Evolutionary conservation across 2,329 filamentous ascomycete genomes (phyloP).

Genomic region (Ceratocystis huliohia): DNA sequence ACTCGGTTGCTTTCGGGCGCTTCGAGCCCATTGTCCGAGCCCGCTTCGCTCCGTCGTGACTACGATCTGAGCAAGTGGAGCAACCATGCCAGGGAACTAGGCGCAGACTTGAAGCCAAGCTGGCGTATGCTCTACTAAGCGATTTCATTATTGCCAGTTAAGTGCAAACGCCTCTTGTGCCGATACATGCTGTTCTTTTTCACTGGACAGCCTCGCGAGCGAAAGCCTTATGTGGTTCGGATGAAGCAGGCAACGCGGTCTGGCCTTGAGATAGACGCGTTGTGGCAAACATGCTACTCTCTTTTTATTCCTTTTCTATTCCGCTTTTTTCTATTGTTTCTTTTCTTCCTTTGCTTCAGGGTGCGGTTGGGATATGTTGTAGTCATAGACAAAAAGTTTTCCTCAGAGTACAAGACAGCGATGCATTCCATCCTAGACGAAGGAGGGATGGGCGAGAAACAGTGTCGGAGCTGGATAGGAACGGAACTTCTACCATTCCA

Average conservation of each 20-base stretch:
- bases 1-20: slow-evolving; percentile 38
- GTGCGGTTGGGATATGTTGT: neutral
- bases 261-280: slow-evolving; percentile 18
- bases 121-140: neutral
- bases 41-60: slow-evolving; percentile 57
- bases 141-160: neutral
- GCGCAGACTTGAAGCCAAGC: slow-evolving; percentile 3
- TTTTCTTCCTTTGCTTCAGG: neutral
- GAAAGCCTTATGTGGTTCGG: slow-evolving; percentile 18
- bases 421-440: neutral
- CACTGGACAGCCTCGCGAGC: slow-evolving; percentile 12
- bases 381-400: neutral
- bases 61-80: slow-evolving; percentile 39
- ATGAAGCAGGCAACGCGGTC: slow-evolving; percentile 15
- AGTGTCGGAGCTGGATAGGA: neutral
- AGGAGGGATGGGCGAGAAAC: too few relatives aligned
- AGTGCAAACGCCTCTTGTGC: neutral
- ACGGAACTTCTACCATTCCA: slow-evolving; percentile 13
- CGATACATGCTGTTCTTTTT: neutral
- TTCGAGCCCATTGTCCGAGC: slow-evolving; percentile 44
- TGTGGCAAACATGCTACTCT: slow-evolving; percentile 14
- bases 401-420: neutral
- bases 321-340: neutral
- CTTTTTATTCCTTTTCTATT: neutral
- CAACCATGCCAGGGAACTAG: slow-evolving; percentile 8